These are phyloP conservation scores for Pilatotrama ljubarskyi DNA, from an alignment of 768 basidiomycete genomes.

Conservation along the genomic window DNA sequence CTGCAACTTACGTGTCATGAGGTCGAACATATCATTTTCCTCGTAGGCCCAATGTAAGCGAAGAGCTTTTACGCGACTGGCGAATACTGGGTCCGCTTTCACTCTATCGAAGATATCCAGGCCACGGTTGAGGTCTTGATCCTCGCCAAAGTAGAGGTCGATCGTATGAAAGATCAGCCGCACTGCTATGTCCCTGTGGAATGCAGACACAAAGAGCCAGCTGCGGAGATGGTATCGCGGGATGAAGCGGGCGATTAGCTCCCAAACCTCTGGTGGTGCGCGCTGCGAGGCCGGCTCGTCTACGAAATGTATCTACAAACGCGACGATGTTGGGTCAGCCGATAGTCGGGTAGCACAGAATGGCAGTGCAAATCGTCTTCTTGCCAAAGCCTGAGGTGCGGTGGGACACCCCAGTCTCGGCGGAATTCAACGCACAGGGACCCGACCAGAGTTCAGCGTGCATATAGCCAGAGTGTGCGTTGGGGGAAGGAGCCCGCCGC, in stretches of 20 bases:
- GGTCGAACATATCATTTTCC: constrained; percentile 64
- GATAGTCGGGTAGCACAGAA: no score
- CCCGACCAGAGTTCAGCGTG: no score
- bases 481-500: no score
- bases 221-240: constrained; percentile 68
- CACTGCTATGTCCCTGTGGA: constrained; percentile 64
- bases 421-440: no score
- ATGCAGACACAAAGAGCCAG: constrained; percentile 65
- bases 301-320: constrained; percentile 49
- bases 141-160: constrained; percentile 68
- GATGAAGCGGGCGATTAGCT: constrained; percentile 58
- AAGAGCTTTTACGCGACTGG: constrained; percentile 56
- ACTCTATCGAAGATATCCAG: constrained; percentile 69
- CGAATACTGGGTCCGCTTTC: constrained; percentile 62
- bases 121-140: constrained; percentile 52
- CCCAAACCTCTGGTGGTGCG: constrained; percentile 68
- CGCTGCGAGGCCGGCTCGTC: constrained; percentile 61
- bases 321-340: no score
- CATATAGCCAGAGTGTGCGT: no score
- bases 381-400: no score
- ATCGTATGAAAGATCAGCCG: constrained; percentile 67
- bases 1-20: constrained; percentile 50
- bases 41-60: constrained; percentile 71
- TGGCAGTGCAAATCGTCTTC: no score
- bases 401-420: no score